phyloP scores from a whole-genome alignment of 306 rosid species.

The Prunus davidiana region DNA sequence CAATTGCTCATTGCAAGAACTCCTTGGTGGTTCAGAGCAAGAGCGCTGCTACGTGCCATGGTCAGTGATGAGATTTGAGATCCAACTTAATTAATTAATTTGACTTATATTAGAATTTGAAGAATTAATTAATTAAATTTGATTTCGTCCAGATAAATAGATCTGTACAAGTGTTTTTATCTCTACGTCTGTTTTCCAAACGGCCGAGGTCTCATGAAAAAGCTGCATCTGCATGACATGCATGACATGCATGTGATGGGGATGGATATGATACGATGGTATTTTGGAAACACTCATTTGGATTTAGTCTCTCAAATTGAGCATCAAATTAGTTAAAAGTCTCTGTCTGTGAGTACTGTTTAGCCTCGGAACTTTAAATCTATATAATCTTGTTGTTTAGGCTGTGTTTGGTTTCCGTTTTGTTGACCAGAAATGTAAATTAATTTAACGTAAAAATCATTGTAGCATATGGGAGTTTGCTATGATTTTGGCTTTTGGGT shows the following conservation, averaged over 20 bases:
- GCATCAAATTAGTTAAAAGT: conserved; percentile 23
- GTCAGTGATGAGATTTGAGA: conserved; percentile 47
- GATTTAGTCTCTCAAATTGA: conserved; percentile 22
- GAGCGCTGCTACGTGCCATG: conserved; percentile 8
- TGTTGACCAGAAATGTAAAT: conserved; percentile 11
- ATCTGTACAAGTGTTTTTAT: not conserved
- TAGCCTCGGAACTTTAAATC: conserved; percentile 28
- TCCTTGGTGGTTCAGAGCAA: conserved; percentile 54
- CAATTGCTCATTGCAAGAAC: conserved; percentile 95
- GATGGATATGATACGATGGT: not conserved
- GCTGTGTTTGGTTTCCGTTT: not conserved
- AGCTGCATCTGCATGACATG: conserved; percentile 4
- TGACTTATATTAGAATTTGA: not conserved
- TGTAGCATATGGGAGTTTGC: not conserved
- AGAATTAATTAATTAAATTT: not conserved
- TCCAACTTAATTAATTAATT: not conserved
- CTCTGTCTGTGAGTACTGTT: conserved; percentile 14
- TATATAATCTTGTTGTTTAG: conserved; percentile 15
- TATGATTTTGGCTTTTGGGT: conserved; percentile 19
- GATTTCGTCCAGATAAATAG: not conserved
- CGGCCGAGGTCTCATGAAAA: not conserved
- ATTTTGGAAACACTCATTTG: conserved; percentile 13
- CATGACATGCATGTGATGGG: not conserved
- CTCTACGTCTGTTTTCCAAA: conserved; percentile 7
- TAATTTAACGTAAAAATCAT: conserved; percentile 29